Base-by-base conservation (phyloP, 495 filamentous ascomycete species). In the Aspergillus carlsbadensis region DNA sequence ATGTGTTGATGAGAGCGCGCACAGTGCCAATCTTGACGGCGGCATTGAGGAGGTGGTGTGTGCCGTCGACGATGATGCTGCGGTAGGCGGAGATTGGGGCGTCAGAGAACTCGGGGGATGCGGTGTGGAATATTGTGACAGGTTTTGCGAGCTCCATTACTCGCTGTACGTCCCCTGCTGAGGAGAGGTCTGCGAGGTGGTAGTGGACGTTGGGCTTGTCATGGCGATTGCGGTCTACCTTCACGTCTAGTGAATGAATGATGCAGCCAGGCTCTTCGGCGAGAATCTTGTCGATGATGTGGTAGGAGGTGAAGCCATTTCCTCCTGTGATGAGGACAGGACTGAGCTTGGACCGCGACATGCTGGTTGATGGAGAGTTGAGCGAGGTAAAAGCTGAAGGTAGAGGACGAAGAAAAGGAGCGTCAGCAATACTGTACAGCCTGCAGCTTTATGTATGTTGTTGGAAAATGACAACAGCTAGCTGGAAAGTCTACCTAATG, bases 301-400 rank as follows among this genome's bases (percentile, higher is more conserved):
- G 54, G 46, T 57, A 57, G 24, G 54, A 46, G 2, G 51, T 42
- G 46, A 57, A 57, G 45, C 54, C 54, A 40, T 57, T 57, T 26
- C 54, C 54, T 8, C 54, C 54, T 4, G 54, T 57, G 6, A 57
- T 22, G 37, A 57, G 54, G 37, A 57, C 54, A 1, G 54, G 54
- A 11, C 54, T 22, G 45, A 57, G 22, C 13, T 22, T 15, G 2
- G 39, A 8, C 26, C 8, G 26, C 8, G 53, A 24, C 33, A 45
- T 36, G 1, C 3, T 36, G 26, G 22, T 7, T 29, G 2, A 13
- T 35, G 47, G 8, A 39, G 24, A 15, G 33, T 37, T n/a, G 33
- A 39, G 15, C 11, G 37, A 7, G 26, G 17, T 33, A 18, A 36
- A 15, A 18, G 35, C 3, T 5, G 21, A 14, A 21, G 21, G 8